These are phyloP conservation scores for Trichoderma sp. DNA, from an alignment of 2,329 filamentous ascomycete species.

Conservation along the genomic window DNA sequence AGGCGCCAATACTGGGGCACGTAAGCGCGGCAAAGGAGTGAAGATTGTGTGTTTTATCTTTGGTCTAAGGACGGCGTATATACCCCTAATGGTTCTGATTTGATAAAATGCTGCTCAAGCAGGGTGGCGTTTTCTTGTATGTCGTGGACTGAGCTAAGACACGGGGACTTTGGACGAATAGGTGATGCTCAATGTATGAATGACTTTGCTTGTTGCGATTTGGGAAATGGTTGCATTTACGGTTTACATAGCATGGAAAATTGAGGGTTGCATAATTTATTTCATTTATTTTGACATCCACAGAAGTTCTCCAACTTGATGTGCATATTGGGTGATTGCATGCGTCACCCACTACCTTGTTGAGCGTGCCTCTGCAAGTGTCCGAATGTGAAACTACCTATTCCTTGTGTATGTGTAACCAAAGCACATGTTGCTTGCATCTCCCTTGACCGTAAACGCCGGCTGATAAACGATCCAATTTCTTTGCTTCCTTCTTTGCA, in stretches of 20 bases:
- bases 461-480: background rate
- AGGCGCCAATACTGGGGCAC: background rate
- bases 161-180: background rate
- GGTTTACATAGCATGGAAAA: background rate
- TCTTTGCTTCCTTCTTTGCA: background rate
- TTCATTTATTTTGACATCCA: background rate
- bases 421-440: background rate
- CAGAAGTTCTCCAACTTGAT: background rate
- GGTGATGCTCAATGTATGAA: background rate
- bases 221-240: background rate
- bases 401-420: background rate
- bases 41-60: constrained; percentile 11
- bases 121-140: background rate
- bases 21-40: constrained; percentile 3
- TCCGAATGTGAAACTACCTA: background rate
- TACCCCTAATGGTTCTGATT: constrained; percentile 9
- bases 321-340: background rate
- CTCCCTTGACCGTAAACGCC: background rate
- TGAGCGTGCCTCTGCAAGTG: background rate
- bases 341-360: background rate
- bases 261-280: background rate
- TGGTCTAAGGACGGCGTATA: constrained; percentile 4
- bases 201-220: constrained; percentile 4
- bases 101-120: constrained; percentile 4
- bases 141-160: constrained; percentile 2